A percentile compares a stretch with the other conserved stretches of the same genome.
Conservation (phyloP, 148 eudicot species). For the Tetragonia tetragonoides region DNA sequence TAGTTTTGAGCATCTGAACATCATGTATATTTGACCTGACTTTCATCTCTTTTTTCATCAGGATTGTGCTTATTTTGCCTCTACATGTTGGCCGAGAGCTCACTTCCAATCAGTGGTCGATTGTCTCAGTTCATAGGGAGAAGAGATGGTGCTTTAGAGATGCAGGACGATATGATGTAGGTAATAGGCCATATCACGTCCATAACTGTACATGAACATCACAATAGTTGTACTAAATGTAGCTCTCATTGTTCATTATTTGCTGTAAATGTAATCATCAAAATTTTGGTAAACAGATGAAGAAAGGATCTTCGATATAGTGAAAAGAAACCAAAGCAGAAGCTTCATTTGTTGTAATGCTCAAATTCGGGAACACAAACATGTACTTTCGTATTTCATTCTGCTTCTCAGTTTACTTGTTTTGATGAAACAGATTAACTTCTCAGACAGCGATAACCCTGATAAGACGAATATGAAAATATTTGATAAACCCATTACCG, state of each 20-base stretch:
- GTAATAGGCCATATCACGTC: neutral
- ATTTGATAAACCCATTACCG: too few species aligned
- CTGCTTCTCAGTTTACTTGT: too few species aligned
- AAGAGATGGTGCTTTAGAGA: slow-evolving; percentile 41
- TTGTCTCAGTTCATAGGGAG: slow-evolving; percentile 40
- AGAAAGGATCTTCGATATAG: neutral
- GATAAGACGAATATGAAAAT: too few species aligned
- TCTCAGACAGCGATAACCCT: too few species aligned
- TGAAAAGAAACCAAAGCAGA: neutral
- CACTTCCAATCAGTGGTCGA: slow-evolving; percentile 44
- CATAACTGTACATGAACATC: slow-evolving; percentile 20
- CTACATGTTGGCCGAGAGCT: slow-evolving; percentile 63
- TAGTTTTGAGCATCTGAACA: neutral
- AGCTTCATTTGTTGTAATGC: too few species aligned
- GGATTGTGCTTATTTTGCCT: slow-evolving; percentile 87
- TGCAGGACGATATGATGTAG: slow-evolving; percentile 37
- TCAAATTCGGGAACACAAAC: too few species aligned
- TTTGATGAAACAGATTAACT: too few species aligned
- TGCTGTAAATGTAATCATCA: neutral
- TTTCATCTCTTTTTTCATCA: slow-evolving; percentile 24
- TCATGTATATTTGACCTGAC: neutral
- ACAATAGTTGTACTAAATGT: neutral
- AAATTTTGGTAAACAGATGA: neutral
- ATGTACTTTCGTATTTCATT: too few species aligned
- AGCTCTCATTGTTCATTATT: neutral